Evolutionary conservation across 2,329 filamentous ascomycete species (phyloP), one percentile per base, ranked within the genome.

Genomic region (Fusarium nematophilum): DNA sequence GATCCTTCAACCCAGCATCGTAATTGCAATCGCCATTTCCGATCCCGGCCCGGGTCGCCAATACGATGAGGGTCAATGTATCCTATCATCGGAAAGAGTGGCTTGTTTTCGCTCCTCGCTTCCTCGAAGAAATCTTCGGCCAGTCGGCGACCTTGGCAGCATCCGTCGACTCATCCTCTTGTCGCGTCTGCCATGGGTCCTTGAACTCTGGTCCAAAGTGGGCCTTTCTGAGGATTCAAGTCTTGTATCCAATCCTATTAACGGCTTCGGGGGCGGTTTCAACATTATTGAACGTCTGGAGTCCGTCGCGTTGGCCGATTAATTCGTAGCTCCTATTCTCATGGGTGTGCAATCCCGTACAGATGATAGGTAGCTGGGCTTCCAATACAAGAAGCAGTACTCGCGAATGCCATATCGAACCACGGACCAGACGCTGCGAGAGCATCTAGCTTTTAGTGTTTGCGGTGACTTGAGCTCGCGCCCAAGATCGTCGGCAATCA

Each of bases 281-380:
- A 23, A 82, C 67, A 53, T 79, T 69, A 36, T 79, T 73, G 53
- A 76, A 78, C 0, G 78, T 82, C 56, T 72, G 66, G 43, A 83
- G 83, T 53, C 80, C 77, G 54, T 76, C 72, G 36, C 64, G 58
- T 9, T 71, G 68, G 18, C 69, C 67, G 6, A 71, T 68, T 5
- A 82, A 73, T 1, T 80, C 81, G 42, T 82, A 82, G 1, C 80
- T 59, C 1, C 61, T 80, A 44, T 78, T 82, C 48, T 83, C 65
- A 49, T 80, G 79, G 0, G 79, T 81, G 47, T 83, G 80, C 0
- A 81, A 69, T 4, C 81, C 80, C 0, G 79, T 82, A 63, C 82
- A 83, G 15, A 83, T 76, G 13, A n/a, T n/a, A n/a, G n/a, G 76
- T 75, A 0, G 79, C 77, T 6, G 79, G 75, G 58, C 76, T 81